A percentile compares a stretch with the other conserved stretches of the same genome.
These are phyloP conservation scores for Phytophthora cryptogea DNA, from an alignment of 352 stramenopile genomes.

Conservation along the genomic window DNA sequence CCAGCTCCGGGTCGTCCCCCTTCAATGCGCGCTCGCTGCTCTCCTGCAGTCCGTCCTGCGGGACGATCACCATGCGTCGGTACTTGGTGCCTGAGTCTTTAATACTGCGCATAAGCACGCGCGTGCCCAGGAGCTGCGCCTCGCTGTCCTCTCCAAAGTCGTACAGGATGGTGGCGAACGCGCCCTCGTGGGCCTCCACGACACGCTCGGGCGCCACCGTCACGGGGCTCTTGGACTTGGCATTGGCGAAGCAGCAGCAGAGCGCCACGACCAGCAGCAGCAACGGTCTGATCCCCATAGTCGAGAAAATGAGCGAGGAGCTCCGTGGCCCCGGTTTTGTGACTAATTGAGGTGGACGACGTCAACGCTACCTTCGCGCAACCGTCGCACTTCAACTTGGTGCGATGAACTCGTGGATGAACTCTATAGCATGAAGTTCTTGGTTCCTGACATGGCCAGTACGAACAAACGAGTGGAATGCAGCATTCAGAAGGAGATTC, in stretches of 20 bases:
- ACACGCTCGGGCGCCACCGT: conserved; percentile 25
- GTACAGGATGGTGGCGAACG: conserved; percentile 77
- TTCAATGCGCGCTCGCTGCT: conserved; percentile 45
- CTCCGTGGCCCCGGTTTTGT: conserved; percentile 12
- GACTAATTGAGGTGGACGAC: conserved; percentile 12
- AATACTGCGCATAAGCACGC: conserved; percentile 73
- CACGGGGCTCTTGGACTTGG: conserved; percentile 4
- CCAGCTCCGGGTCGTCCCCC: conserved; percentile 60
- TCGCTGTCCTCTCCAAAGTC: conserved; percentile 67
- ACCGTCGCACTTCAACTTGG: conserved; percentile 16
- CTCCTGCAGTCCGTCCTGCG: conserved; percentile 57
- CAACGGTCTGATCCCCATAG: conserved; percentile 30
- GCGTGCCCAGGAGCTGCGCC: conserved; percentile 59
- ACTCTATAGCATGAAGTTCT: too few relatives aligned
- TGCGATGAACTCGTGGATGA: too few relatives aligned
- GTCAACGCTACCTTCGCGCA: conserved; percentile 12
- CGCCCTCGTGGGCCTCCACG: conserved; percentile 42
- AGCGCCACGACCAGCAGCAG: conserved; percentile 6
- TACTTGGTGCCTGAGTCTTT: conserved; percentile 71
- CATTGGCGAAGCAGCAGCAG: conserved; percentile 9
- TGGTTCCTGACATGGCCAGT: neutral
- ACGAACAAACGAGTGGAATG: neutral
- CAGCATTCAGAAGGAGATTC: too few relatives aligned
- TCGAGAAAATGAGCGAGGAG: conserved; percentile 22
- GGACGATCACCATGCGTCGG: conserved; percentile 71